A percentile compares a stretch with the other conserved stretches of the same genome.
phyloP scores from a whole-genome alignment of 2,329 filamentous ascomycete species.

The Sporothrix curviconia region DNA sequence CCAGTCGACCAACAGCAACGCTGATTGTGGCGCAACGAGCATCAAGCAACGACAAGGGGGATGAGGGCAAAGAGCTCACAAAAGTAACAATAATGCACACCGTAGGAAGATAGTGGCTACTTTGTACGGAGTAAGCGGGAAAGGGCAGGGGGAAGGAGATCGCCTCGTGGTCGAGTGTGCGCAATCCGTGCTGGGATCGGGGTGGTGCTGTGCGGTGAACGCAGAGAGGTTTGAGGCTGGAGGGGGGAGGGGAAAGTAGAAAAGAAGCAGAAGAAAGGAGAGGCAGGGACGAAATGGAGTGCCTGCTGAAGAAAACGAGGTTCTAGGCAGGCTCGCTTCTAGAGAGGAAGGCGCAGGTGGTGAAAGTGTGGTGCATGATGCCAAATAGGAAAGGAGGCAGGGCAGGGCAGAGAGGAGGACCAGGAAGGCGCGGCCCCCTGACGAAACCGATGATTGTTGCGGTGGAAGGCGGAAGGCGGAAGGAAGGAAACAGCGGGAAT shows the following conservation, averaged over 20 bases:
- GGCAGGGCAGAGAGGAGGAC: neutral
- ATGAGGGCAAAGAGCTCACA: too few relatives aligned
- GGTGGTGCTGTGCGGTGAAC: neutral
- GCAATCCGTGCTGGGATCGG: conserved; percentile 1
- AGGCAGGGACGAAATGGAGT: neutral
- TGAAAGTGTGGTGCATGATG: neutral
- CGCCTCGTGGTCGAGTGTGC: neutral
- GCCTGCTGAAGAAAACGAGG: neutral
- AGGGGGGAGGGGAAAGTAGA: neutral
- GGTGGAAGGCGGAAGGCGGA: too few relatives aligned
- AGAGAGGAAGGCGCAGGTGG: neutral
- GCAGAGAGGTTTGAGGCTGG: neutral
- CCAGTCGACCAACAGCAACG: too few relatives aligned
- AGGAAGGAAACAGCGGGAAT: neutral
- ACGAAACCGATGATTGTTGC: too few relatives aligned
- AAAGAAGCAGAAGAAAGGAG: neutral
- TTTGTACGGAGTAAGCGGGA: too few relatives aligned
- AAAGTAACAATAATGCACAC: too few relatives aligned
- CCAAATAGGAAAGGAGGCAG: conserved; percentile 5
- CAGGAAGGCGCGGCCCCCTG: neutral
- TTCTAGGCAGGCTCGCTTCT: neutral
- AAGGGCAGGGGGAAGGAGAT: neutral
- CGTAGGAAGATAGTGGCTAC: too few relatives aligned
- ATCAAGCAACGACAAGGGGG: neutral
- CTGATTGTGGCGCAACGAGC: too few relatives aligned